Percentiles rank a stretch among this genome's conserved stretches.
phyloP scores from a whole-genome alignment of 371 early-diverging fungal species.

The Chytridium lagenaria region DNA sequence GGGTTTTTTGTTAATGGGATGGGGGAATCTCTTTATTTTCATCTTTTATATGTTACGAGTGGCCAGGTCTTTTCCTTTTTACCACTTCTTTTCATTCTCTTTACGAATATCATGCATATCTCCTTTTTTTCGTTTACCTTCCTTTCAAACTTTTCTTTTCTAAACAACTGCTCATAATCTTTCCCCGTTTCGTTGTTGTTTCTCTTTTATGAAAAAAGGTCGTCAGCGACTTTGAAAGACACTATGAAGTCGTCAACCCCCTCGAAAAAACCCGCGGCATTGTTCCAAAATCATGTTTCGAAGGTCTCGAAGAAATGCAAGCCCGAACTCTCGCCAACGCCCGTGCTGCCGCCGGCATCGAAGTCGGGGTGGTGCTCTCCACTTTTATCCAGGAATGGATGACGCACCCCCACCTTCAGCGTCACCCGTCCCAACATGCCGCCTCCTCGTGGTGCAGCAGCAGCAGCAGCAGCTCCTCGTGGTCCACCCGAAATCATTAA shows the following conservation, averaged over 20 bases:
- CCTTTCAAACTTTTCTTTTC: too few relatives aligned
- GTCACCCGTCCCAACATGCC: neutral
- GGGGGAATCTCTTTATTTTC: neutral
- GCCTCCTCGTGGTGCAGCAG: too few relatives aligned
- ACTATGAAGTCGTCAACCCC: slow-evolving; percentile 88
- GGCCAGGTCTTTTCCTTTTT: neutral
- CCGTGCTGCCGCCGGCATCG: neutral
- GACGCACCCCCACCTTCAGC: neutral
- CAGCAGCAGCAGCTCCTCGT: neutral
- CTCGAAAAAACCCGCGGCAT: slow-evolving; percentile 76
- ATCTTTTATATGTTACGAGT: neutral
- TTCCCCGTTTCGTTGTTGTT: too few relatives aligned
- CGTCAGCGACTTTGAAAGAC: slow-evolving; percentile 77
- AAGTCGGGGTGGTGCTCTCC: neutral
- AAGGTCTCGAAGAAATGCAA: slow-evolving; percentile 64
- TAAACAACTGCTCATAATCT: too few relatives aligned
- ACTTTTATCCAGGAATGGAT: slow-evolving; percentile 5
- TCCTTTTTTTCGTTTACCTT: neutral
- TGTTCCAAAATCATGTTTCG: slow-evolving; percentile 84
- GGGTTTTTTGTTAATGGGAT: neutral
- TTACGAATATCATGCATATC: neutral
- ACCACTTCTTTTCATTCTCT: slow-evolving; percentile 8
- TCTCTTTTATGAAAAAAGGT: too few relatives aligned
- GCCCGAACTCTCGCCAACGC: slow-evolving; percentile 20
- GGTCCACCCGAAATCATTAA: slow-evolving; percentile 20